Conservation (phyloP, 495 filamentous ascomycete species). For the Clohesyomyces aquaticus region DNA sequence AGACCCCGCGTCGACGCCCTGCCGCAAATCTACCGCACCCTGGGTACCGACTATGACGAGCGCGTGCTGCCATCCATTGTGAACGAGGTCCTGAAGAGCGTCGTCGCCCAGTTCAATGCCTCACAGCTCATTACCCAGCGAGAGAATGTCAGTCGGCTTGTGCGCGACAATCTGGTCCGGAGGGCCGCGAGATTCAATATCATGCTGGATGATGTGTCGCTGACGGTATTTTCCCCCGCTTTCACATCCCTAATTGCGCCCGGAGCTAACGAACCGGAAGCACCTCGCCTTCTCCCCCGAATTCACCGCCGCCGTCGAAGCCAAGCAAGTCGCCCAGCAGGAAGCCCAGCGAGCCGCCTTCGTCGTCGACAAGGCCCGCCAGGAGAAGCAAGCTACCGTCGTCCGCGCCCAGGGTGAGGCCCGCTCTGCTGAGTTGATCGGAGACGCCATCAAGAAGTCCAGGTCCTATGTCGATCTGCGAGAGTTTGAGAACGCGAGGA, state of each 20-base stretch:
- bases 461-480: constrained; percentile 94
- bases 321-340: constrained; percentile 98
- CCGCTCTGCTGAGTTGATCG: constrained; percentile 94
- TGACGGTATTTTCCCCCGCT: constrained; percentile 69
- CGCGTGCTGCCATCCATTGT: constrained; percentile 95
- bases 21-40: constrained; percentile 93
- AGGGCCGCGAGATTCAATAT: constrained; percentile 97
- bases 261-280: constrained; percentile 50
- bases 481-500: constrained; percentile 93
- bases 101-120: constrained; percentile 98
- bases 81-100: constrained; percentile 98
- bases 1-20: constrained; percentile 84
- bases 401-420: constrained; percentile 99
- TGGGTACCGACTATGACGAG: constrained; percentile 96
- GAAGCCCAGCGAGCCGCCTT: constrained; percentile 97
- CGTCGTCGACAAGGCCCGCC: constrained; percentile 96
- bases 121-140: constrained; percentile 97
- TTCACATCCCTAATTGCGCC: background rate
- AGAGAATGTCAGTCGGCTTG: constrained; percentile 90
- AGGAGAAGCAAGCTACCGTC: constrained; percentile 99
- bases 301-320: constrained; percentile 98
- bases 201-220: constrained; percentile 91
- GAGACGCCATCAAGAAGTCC: constrained; percentile 99
- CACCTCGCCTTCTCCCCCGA: constrained; percentile 99
- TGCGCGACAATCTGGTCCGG: constrained; percentile 88